Evolutionary conservation across 139 green algal genomes (phyloP), one percentile per base, ranked within the genome.

Genomic region (Yamagishiella unicocca): DNA sequence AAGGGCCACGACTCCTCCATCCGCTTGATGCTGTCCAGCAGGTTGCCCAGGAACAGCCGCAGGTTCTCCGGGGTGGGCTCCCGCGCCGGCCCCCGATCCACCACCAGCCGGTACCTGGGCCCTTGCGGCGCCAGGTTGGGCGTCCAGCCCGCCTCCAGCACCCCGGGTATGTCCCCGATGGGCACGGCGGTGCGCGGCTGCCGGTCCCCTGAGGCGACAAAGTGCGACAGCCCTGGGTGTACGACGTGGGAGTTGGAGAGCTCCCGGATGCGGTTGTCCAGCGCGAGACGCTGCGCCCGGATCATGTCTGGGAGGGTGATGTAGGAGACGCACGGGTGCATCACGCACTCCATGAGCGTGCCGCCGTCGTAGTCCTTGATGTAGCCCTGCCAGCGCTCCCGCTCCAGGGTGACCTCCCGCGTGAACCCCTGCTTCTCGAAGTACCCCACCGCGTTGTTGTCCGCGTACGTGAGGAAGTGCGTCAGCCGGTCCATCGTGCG

Each of bases 281-380:
- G 84, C 4, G 89, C 75, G 2, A 40, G 21, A 10, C 72, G 64
- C 85, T 90, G 76, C 31, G 6, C 50, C 14, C 42, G 70, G 31
- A 96, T 89, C 40, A 95, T 87, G 55, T 85, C 68, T 2, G 91
- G 84, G 90, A 97, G 82, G 29, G 83, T 31, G 8, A 90, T 95
- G 90, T 95, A 98, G 35, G 92, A 93, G 42, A 98, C 82, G 43
- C 87, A 88, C 35, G 89, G 88, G 83, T 97, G 84, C 43, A 99
- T 93, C 10, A 92, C 82, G 81, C 95, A 98, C 93, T 99, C 97
- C 98, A 99, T 99, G 2, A 99, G 94, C 40, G 98, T 99, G 45
- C 97, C 98, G 9, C 98, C 98, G 66, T 99, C 98, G 83, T 99
- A 99, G 90, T 99, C 98, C 91, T 99, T 99, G 91, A 99, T 99